Evolutionary conservation across 2,329 filamentous ascomycete genomes (phyloP).

Genomic region (Alternaria tenuissima): DNA sequence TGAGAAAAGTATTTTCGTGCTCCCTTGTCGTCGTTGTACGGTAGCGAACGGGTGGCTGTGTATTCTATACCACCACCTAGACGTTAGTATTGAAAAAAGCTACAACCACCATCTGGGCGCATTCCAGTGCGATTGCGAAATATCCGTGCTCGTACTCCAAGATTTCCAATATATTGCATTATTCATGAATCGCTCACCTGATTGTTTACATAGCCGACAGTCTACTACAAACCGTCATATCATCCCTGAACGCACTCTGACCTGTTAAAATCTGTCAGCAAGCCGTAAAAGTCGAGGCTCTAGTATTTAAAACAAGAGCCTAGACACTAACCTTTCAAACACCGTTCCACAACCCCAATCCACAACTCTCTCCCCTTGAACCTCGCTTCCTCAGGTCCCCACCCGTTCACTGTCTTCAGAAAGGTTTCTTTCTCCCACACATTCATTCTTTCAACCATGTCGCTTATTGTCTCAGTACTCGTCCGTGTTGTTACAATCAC

Average conservation of each 20-base stretch:
- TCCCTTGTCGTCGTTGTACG: background rate
- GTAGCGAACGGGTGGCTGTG: background rate
- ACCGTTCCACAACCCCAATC: constrained; percentile 30
- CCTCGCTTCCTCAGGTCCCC: constrained; percentile 32
- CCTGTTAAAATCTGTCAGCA: background rate
- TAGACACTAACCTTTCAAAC: constrained; percentile 13
- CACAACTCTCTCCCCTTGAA: constrained; percentile 40
- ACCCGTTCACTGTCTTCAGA: constrained; percentile 31
- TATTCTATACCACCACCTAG: background rate
- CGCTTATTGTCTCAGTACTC: constrained; percentile 46
- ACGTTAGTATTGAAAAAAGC: background rate
- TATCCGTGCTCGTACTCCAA: too few relatives aligned
- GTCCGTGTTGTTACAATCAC: constrained; percentile 62
- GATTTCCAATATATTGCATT: background rate
- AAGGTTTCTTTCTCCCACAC: constrained; percentile 16
- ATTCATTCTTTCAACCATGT: constrained; percentile 12
- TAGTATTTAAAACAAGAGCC: background rate
- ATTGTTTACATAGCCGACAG: background rate
- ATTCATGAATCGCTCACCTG: background rate
- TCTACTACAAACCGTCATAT: constrained; percentile 13
- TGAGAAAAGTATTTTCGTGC: background rate
- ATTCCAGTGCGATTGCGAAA: rapidly evolving
- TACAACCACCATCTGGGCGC: background rate
- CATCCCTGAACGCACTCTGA: constrained; percentile 12
- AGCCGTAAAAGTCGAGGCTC: background rate